phyloP scores from a whole-genome alignment of 164 flowering plant species.

The Platanus orientalis region DNA sequence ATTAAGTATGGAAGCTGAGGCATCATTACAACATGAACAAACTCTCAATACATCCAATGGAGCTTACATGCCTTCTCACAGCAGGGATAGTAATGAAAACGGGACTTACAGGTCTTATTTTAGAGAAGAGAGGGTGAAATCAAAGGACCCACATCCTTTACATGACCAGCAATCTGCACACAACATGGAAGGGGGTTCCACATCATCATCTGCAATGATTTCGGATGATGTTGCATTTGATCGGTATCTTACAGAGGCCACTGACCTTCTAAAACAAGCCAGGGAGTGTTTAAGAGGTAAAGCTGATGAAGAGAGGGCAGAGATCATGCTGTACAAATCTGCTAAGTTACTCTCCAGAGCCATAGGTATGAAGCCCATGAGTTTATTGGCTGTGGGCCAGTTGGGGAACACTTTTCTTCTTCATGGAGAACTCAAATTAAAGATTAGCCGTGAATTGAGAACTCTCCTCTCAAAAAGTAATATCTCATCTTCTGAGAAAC shows the following conservation, averaged over 20 bases:
- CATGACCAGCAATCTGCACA: slow-evolving; percentile 10
- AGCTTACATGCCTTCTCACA: slow-evolving; percentile 23
- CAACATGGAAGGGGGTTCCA: slow-evolving; percentile 24
- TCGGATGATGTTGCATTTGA: slow-evolving; percentile 58
- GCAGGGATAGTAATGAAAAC: slow-evolving; percentile 17
- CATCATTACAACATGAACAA: slow-evolving; percentile 33
- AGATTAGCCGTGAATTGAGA: slow-evolving; percentile 70
- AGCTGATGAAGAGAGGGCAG: slow-evolving; percentile 47
- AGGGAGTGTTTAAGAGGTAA: slow-evolving; percentile 40
- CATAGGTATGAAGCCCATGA: slow-evolving; percentile 67
- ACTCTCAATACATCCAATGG: slow-evolving; percentile 24
- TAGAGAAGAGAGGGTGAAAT: slow-evolving; percentile 15
- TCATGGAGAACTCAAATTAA: slow-evolving; percentile 82
- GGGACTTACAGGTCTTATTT: slow-evolving; percentile 14
- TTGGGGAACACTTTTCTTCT: slow-evolving; percentile 88
- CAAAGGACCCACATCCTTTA: slow-evolving; percentile 17
- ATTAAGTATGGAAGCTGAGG: slow-evolving; percentile 24
- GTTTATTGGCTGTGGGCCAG: slow-evolving; percentile 85
- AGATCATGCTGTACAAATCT: slow-evolving; percentile 45
- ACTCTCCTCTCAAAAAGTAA: slow-evolving; percentile 38
- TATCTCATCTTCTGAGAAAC: slow-evolving; percentile 19
- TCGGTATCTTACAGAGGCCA: slow-evolving; percentile 55
- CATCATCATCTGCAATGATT: slow-evolving; percentile 38
- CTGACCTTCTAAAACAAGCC: slow-evolving; percentile 60
- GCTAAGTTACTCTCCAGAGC: slow-evolving; percentile 65